Evolutionary conservation across 768 basidiomycete genomes (phyloP), one percentile per base, ranked within the genome.

Genomic region (Xerocomus brunneocitrinus): DNA sequence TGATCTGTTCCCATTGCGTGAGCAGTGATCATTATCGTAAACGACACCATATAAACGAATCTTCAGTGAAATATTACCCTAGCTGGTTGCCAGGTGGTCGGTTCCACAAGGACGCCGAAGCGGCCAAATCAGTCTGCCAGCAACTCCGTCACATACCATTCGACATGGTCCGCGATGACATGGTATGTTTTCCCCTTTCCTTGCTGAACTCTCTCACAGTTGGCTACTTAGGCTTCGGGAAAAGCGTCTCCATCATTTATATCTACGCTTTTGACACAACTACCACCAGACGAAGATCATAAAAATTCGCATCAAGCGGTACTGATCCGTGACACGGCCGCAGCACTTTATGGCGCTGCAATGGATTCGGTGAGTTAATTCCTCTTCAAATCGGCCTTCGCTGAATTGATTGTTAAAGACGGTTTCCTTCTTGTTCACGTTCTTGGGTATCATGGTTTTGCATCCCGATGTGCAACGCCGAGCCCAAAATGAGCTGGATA

Each of bases 371-470:
- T 60, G 42, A 45, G 53, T 2, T 12, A 12, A 6, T 2, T 5
- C n/a, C 6, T 3, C 3, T 4, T 8, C 3, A 2, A 27, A 10
- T 10, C 25, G 14, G 0, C 31, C 19, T 30, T 25, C 35, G 9
- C 16, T 46, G 1, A 2, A 35, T 28, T 44, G 10, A 50, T 25
- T 24, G 10, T 14, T 25, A 19, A 30, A 59, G 58, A 52, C 58
- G 0, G 35, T 49, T 10, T 50, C 58, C 24, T 32, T 43, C 4
- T 41, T 47, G 41, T 50, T 39, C 31, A 47, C 47, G 3, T 62
- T 62, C 30, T 13, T 61, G 10, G 51, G 54, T 16, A 34, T 25
- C 16, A 62, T 62, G 61, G 54, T 55, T 25, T 34, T 53, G n/a
- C 8, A 54, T 5, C 58, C 53, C 25, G 51, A 55, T 9, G 24